Base-by-base conservation (phyloP, 2,329 filamentous ascomycete genomes). In the Pezicula rhizophila region DNA sequence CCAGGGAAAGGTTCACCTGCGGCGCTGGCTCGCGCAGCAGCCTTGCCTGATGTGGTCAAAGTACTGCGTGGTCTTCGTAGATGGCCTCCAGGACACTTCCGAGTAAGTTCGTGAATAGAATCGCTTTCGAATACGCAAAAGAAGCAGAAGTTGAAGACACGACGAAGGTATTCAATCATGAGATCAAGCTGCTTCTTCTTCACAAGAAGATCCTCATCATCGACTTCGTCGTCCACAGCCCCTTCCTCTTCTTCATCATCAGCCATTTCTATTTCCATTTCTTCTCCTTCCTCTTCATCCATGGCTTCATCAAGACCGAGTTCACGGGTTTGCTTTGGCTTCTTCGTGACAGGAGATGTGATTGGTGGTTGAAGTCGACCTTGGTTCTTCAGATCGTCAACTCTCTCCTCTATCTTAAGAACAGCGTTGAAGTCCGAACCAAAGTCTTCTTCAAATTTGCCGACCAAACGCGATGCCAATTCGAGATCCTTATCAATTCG, bases 91-190 rank as follows among this genome's bases (percentile, higher is more conserved):
- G 93, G 90, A 60, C 93, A 99, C 70, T 99, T 97, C 51, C 93
- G 84, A 37, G 89, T 91, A 57, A 99, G 76, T 70, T 99, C 93
- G 63, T 99, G 93, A 18, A 97, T 85, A 0, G 92, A 97, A 67
- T 99, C 93, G 63, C 90, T 93, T 70, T 99, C 93, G 59, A 99
- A 97, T 5, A 99, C 95, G 66, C 93, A 99, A 74, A 97, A 99
- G 75, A 99, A 96, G 73, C 93, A 99, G 71, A 99, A 97, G 70
- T 93, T 96, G 77, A 95, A 95, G 46, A 99, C 93, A 14, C 93
- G 85, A 46, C 93, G 89, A 51, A 99, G 78, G 66, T 99, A 99
- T 70, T 99, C 93, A 46, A 97, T 93, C 67, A 96, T 78, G 33
- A 99, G 76, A 69, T 99, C 93, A 44, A 99, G 80, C 63, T 93